Conservation (phyloP, 495 filamentous ascomycete genomes). For the Echria macrotheca region DNA sequence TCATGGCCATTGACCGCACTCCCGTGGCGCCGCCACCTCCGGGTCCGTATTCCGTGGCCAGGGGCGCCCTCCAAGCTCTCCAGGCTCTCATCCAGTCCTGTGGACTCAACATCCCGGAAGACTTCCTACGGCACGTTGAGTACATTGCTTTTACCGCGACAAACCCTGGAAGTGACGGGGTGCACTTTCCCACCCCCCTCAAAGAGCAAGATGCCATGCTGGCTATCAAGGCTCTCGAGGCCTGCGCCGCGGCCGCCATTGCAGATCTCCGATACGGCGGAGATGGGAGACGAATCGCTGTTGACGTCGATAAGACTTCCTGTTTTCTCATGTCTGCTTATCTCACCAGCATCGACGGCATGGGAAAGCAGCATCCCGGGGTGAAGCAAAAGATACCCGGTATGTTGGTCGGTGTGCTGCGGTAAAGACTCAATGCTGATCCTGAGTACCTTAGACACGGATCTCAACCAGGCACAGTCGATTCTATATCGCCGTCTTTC, state of each 20-base stretch:
- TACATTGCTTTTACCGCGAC: conserved; percentile 27
- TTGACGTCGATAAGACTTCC: conserved; percentile 59
- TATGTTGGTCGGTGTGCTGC: conserved; percentile 29
- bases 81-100: conserved; percentile 18
- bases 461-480: conserved; percentile 64
- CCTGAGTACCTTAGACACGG: too few relatives aligned
- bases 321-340: conserved; percentile 69
- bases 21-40: neutral
- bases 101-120: conserved; percentile 24
- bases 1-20: conserved; percentile 5
- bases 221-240: conserved; percentile 66
- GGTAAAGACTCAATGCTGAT: too few relatives aligned
- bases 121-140: conserved; percentile 22
- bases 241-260: conserved; percentile 59
- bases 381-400: conserved; percentile 59
- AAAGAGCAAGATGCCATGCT: conserved; percentile 65
- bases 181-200: conserved; percentile 58
- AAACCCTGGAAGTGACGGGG: conserved; percentile 26
- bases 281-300: conserved; percentile 40
- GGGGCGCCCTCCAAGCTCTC: conserved; percentile 27
- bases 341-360: conserved; percentile 63
- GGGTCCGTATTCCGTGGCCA: conserved; percentile 20
- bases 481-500: conserved; percentile 68
- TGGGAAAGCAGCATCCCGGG: conserved; percentile 56
- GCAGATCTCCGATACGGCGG: conserved; percentile 50